A percentile compares a stretch with the other conserved stretches of the same genome.
Evolutionary conservation across 768 basidiomycete genomes (phyloP).

Genomic region (Hortiboletus flavorubellus): DNA sequence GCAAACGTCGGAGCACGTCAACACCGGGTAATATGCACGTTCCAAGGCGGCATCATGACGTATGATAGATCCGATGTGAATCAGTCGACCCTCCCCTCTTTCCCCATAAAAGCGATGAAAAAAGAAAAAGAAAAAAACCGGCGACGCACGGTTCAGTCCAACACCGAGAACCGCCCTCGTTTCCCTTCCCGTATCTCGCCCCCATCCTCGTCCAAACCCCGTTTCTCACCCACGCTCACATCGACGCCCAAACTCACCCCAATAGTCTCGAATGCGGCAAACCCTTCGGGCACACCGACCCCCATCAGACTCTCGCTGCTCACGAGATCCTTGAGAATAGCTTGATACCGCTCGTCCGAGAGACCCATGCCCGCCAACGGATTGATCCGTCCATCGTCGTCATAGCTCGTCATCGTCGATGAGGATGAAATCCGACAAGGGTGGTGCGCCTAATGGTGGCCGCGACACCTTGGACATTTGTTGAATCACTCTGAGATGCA

Average conservation of each 20-base stretch:
- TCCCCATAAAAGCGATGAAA: background rate
- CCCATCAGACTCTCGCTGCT: slow-evolving; percentile 57
- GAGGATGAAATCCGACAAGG: slow-evolving; percentile 41
- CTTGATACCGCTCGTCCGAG: slow-evolving; percentile 81
- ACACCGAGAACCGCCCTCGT: slow-evolving; percentile 57
- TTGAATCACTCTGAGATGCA: slow-evolving; percentile 84
- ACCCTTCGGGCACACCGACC: slow-evolving; percentile 32
- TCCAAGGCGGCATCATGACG: background rate
- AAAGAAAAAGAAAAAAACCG: background rate
- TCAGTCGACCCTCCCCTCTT: background rate
- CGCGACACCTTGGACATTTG: slow-evolving; percentile 61
- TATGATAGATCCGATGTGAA: background rate
- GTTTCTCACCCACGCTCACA: slow-evolving; percentile 33
- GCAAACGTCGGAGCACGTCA: background rate
- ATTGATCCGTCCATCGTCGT: slow-evolving; percentile 60
- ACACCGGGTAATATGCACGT: background rate
- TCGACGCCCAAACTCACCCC: slow-evolving; percentile 10
- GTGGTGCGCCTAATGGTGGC: slow-evolving; percentile 64
- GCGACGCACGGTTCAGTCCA: slow-evolving; percentile 41
- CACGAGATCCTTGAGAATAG: slow-evolving; percentile 73
- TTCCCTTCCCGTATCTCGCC: slow-evolving; percentile 45
- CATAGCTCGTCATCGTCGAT: slow-evolving; percentile 30
- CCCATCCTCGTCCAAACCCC: slow-evolving; percentile 36
- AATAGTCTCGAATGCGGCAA: slow-evolving; percentile 18
- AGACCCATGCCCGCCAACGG: slow-evolving; percentile 86